Percentiles rank a stretch among this genome's conserved stretches.
These are phyloP conservation scores for Hyphodiscus sp. DNA, from an alignment of 2,329 filamentous ascomycete genomes.

Conservation along the genomic window DNA sequence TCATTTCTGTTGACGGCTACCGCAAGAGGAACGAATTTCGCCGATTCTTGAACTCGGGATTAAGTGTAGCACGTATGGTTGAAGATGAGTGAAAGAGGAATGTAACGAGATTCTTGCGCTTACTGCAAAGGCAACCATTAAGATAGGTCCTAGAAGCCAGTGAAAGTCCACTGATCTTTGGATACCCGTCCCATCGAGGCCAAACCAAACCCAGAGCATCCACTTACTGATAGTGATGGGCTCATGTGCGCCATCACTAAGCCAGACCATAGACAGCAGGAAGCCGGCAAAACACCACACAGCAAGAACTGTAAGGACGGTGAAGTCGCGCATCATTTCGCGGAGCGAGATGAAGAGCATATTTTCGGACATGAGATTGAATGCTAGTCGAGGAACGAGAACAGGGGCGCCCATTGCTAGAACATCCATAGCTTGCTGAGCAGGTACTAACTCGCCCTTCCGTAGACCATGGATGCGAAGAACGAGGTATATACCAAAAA, in stretches of 20 bases:
- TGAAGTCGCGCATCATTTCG: constrained; percentile 82
- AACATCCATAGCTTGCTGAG: constrained; percentile 67
- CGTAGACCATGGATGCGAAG: constrained; percentile 61
- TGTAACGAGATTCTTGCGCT: too few species aligned
- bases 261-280: constrained; percentile 71
- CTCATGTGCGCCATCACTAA: constrained; percentile 57
- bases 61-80: too few species aligned
- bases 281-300: constrained; percentile 83
- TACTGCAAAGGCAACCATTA: constrained; percentile 73
- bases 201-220: constrained; percentile 95
- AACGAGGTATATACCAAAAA: constrained; percentile 63
- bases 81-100: too few species aligned
- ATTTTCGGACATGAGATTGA: constrained; percentile 78
- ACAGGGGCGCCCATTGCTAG: constrained; percentile 75
- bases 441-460: constrained; percentile 40
- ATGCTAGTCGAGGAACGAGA: constrained; percentile 70
- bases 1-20: too few species aligned
- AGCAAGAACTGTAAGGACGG: constrained; percentile 67
- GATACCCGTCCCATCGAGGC: constrained; percentile 58
- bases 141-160: constrained; percentile 66
- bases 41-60: too few species aligned
- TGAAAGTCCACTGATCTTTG: constrained; percentile 62
- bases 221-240: constrained; percentile 73
- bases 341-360: constrained; percentile 74
- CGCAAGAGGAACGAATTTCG: too few species aligned